These are phyloP conservation scores for Chlorella sorokiniana DNA, from an alignment of 139 green algal species.

Conservation along the genomic window DNA sequence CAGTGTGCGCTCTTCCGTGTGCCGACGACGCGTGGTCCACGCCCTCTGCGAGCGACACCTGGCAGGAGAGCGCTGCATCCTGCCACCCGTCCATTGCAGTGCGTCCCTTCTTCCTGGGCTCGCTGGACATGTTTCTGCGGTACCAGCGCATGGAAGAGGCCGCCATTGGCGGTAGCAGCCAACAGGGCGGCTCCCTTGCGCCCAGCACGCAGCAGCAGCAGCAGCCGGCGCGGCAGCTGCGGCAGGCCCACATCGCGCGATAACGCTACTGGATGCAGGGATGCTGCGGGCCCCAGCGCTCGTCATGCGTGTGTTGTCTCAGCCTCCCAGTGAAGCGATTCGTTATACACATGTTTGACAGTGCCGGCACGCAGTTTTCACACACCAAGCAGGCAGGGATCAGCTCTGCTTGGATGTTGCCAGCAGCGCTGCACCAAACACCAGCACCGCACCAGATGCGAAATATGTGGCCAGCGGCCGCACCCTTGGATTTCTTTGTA, in stretches of 20 bases:
- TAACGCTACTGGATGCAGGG: too few species aligned
- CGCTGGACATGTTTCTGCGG: conserved; percentile 34
- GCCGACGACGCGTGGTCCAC: too few species aligned
- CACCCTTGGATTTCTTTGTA: conserved; percentile 39
- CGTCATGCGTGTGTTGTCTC: too few species aligned
- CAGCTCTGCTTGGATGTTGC: conserved; percentile 24
- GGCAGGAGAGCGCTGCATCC: neutral
- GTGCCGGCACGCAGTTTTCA: too few species aligned
- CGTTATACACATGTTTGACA: too few species aligned
- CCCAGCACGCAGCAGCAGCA: neutral
- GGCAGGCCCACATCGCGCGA: neutral
- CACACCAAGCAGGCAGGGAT: neutral
- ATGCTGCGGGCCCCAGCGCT: too few species aligned
- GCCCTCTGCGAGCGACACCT: neutral
- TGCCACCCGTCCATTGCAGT: neutral
- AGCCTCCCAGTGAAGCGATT: too few species aligned
- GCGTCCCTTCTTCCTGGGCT: conserved; percentile 37
- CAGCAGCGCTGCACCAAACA: conserved; percentile 37
- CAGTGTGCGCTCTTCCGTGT: neutral
- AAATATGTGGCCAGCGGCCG: conserved; percentile 31
- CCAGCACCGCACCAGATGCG: conserved; percentile 18
- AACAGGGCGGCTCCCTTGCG: neutral
- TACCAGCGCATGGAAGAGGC: conserved; percentile 27
- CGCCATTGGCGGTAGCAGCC: conserved; percentile 6
- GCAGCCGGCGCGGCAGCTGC: conserved; percentile 18